Percentiles rank a stretch among this genome's conserved stretches.
Conservation (phyloP, 371 early-diverging fungal genomes). For the Chytridiales sp. region DNA sequence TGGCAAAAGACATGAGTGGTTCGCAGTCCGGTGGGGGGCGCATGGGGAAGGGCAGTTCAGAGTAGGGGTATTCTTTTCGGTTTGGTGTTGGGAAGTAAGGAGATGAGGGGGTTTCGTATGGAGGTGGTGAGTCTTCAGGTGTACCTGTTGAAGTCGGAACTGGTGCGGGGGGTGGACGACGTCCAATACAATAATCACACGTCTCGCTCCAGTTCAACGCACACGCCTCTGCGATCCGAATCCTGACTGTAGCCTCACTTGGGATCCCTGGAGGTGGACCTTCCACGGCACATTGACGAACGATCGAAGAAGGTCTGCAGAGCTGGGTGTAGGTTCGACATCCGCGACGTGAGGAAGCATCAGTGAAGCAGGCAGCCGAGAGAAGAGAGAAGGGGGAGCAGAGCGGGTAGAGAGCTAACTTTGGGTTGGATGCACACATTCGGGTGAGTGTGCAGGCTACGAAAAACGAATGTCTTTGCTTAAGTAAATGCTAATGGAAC, state of each 20-base stretch:
- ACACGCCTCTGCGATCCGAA: slow-evolving; percentile 4
- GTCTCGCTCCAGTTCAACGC: neutral
- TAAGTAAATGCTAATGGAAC: neutral
- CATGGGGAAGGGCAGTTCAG: neutral
- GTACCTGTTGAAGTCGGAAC: neutral
- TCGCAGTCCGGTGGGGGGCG: slow-evolving; percentile 9
- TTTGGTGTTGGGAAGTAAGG: neutral
- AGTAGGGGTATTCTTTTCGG: no score
- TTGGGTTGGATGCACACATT: slow-evolving; percentile 12
- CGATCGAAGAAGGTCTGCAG: slow-evolving; percentile 19
- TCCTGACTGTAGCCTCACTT: neutral
- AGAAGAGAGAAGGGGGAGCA: slow-evolving; percentile 24
- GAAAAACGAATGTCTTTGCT: neutral
- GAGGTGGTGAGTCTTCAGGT: neutral
- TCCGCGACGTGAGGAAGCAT: slow-evolving; percentile 12
- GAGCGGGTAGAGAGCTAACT: neutral
- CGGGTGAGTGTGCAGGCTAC: slow-evolving; percentile 17
- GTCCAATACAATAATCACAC: slow-evolving; percentile 2
- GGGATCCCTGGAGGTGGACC: slow-evolving; percentile 9
- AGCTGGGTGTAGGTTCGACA: slow-evolving; percentile 20
- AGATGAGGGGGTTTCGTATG: neutral
- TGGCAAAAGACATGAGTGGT: neutral
- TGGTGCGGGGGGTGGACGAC: neutral
- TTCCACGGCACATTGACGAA: slow-evolving; percentile 18
- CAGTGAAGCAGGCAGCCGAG: slow-evolving; percentile 11